Evolutionary conservation across 495 filamentous ascomycete species (phyloP), one percentile per base, ranked within the genome.

Genomic region (Aspergillus olivimuriae): DNA sequence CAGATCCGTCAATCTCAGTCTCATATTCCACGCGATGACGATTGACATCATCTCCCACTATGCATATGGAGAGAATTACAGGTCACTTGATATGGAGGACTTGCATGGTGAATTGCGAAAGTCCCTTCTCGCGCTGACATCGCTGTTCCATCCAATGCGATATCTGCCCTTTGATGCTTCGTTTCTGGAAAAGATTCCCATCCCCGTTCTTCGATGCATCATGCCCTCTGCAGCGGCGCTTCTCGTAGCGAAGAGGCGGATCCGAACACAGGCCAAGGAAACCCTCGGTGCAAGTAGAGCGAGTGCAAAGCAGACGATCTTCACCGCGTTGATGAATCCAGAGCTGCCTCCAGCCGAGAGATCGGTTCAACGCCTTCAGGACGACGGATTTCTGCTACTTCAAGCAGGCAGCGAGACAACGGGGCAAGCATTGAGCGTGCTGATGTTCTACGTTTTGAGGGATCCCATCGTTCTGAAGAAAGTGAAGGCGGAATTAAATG

Each of bases 41-140:
- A 56, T 48, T 4, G 65, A 75, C 46, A 61, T 73, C 8, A 70
- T 76, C 39, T 56, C 61, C 0, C 54, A 70, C 26, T 72, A 72
- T 41, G 58, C 57, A 8, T 71, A 66, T 21, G 69, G 65, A 8
- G 52, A 60, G 38, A 61, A 65, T 39, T 59, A 55, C 21, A 51
- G 53, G 7, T 61, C 55, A 18, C 55, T 69, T 1, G 54, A 58
- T 0, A 34, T 56, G 8, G 34, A 39, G 0, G 40, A 52, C 18
- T 55, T 35, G 8, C 47, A 40, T 14, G 61, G 50, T 19, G 47
- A 55, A n/a, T 40, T 62, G 5, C 43, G 48, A 3, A 43, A 54
- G 12, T 47, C 47, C 0, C 47, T 55, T 0, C 39, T 54, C 0
- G 56, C 53, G 0, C 26, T 55, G 1, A 56, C 52, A 30, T 26